Conservation (phyloP, 345 rosid genomes). For the Populus pruinosa region DNA sequence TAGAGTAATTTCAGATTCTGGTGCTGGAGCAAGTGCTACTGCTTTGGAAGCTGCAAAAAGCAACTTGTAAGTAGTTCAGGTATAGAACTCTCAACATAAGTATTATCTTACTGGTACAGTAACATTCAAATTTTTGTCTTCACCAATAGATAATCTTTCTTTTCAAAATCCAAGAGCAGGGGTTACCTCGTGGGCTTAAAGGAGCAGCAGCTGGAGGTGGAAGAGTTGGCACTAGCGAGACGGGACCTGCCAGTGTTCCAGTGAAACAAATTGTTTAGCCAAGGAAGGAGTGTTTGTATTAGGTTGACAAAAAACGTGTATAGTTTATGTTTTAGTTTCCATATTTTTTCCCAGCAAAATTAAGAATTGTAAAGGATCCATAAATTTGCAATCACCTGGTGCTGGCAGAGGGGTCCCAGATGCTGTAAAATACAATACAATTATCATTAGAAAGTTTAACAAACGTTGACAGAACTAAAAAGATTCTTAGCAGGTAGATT, state of each 20-base stretch:
- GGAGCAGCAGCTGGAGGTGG: slow-evolving; percentile 49
- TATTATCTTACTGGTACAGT: background rate
- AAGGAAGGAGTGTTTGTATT: background rate
- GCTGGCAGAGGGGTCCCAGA: slow-evolving; percentile 80
- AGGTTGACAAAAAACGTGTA: background rate
- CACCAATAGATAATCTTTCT: background rate
- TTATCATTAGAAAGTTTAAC: background rate
- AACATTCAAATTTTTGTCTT: background rate
- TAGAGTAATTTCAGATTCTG: slow-evolving; percentile 18
- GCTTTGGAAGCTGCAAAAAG: slow-evolving; percentile 43
- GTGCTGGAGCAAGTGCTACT: slow-evolving; percentile 28
- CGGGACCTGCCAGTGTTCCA: slow-evolving; percentile 52
- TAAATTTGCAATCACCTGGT: slow-evolving; percentile 50
- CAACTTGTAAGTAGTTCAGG: background rate
- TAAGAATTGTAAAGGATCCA: background rate
- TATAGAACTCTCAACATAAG: background rate
- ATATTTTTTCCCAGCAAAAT: background rate
- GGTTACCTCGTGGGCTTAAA: slow-evolving; percentile 52
- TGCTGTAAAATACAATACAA: slow-evolving; percentile 41
- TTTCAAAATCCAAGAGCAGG: background rate
- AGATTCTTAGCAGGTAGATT: background rate
- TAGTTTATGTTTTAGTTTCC: background rate
- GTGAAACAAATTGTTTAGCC: background rate
- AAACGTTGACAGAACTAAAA: background rate
- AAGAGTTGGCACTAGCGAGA: slow-evolving; percentile 46